Base-by-base conservation (phyloP, 164 flowering plant species). In the Echeveria elegans region DNA sequence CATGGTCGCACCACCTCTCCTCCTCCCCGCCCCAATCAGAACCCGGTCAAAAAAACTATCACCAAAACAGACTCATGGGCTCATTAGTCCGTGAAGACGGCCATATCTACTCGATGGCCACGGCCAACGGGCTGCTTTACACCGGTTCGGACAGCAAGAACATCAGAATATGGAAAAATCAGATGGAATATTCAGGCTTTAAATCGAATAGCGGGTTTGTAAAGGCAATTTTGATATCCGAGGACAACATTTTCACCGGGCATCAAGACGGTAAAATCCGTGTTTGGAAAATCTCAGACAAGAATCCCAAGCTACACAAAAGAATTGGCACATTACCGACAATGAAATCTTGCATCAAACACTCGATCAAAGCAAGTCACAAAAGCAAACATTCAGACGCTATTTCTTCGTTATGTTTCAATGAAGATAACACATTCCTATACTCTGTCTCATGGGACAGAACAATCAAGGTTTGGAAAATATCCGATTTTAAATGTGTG, bases 221-320 rank as follows among this genome's bases (percentile, higher is more conserved):
- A 1, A 86, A 86, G 52, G 79, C 86, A 0, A 86, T 86, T 1
- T 70, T 82, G 1, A 81, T 83, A 19, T 59, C 83, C 0, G 75
- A 70, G 0, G 83, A 79, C 5, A 72, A 70, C 56, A 86, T 86
- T 61, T 83, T 82, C 63, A 70, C 88, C 6, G 89, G 89, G 0
- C 89, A 85, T 68, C 87, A 80, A 64, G 89, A 85, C 60, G 89
- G 90, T n/a, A 83, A 79, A 52, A 79, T 82, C 15, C 66, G 88
- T 1, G 79, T 86, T 1, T 86, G 90, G 90, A 82, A 72, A 63
- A 66, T 73, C 4, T 82, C 89, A 0, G 19, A 21, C 8, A 82
- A 79, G 66, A 72, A 76, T 47, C 66, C 77, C 0, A 78, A 43
- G 60, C 26, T 64, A 2, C 76, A 77, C 68, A 82, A 78, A 62